These are phyloP conservation scores for Cercospora canescens DNA, from an alignment of 2,329 filamentous ascomycete species.

Conservation along the genomic window DNA sequence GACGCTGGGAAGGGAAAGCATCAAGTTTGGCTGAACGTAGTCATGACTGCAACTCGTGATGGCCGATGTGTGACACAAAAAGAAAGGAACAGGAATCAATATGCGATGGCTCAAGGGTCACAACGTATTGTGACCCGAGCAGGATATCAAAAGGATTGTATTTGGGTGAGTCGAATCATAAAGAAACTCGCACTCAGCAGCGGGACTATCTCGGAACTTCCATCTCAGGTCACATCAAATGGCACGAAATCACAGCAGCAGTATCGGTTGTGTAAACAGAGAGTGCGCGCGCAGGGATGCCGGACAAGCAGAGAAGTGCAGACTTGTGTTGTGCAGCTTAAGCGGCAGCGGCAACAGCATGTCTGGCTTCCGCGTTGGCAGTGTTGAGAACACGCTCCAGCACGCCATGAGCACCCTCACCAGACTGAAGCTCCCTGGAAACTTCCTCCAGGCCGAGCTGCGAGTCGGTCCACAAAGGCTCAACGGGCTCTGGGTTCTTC, in stretches of 20 bases:
- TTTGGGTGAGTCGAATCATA: constrained; percentile 10
- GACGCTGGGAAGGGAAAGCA: not conserved
- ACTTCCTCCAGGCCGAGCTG: constrained; percentile 78
- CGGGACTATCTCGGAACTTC: not conserved
- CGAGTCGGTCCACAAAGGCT: constrained; percentile 86
- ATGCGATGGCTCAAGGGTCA: constrained; percentile 8
- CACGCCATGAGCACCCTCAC: constrained; percentile 45
- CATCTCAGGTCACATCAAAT: not conserved
- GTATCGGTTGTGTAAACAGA: not conserved
- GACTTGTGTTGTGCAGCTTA: not conserved
- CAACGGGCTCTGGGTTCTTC: constrained; percentile 56
- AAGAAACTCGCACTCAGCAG: not conserved
- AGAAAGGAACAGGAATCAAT: not conserved
- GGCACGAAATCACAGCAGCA: not conserved
- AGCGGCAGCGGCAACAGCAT: constrained; percentile 46
- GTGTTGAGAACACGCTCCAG: constrained; percentile 52
- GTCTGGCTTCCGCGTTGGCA: constrained; percentile 45
- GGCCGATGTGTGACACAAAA: not conserved
- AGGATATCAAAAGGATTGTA: constrained; percentile 12
- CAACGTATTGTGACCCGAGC: constrained; percentile 9
- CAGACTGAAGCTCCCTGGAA: constrained; percentile 59
- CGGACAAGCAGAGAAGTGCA: not conserved
- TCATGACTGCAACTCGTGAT: too few relatives aligned
- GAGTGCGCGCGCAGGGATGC: not conserved
- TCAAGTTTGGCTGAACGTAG: too few relatives aligned